Evolutionary conservation across 2,329 filamentous ascomycete genomes (phyloP), one percentile per base, ranked within the genome.

Genomic region (Clonostachys sp.): DNA sequence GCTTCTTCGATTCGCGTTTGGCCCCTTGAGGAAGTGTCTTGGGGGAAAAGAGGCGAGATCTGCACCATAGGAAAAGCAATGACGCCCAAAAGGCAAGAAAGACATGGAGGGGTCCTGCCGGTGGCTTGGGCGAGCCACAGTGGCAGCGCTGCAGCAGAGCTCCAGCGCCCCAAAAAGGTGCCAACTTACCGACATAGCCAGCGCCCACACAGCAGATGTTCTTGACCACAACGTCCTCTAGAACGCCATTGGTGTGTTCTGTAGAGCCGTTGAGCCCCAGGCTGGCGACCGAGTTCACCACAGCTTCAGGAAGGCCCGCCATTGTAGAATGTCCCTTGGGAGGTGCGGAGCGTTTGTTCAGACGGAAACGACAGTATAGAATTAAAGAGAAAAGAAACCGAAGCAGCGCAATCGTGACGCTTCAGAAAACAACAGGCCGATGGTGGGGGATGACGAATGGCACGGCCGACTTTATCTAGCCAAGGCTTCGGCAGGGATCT

Each of bases 151-250:
- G 24, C 24, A 30, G 24, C 2, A 30, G 24, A 30, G 8, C 24
- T 30, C 24, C 24, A 30, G 24, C 8, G 24, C 24, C 24, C 24
- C 24, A 10, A 30, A 30, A 30, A 30, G 24, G 24, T 9, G 24
- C 24, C 24, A 10, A 73, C 83, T 57, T 73, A 88, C 83, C 85
- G 53, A 89, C 84, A 62, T 89, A 89, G 55, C 86, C 86, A 55
- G 86, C 86, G 44, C 86, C 86, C 52, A 89, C 81, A 60, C 84
- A 89, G 65, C 86, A 89, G 45, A 89, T 82, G 58, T 80, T 84
- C 57, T 68, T 70, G 38, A 85, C 64, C 44, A 60, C 55, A 55
- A 66, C 61, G 43, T 57, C 58, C 30, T 50, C 50, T 36, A 55
- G 47, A 34, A 48, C 49, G 54, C 60, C 63, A 54, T 67, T 66